Base-by-base conservation (phyloP, 257 asterid genomes). In the Misopates orontium region DNA sequence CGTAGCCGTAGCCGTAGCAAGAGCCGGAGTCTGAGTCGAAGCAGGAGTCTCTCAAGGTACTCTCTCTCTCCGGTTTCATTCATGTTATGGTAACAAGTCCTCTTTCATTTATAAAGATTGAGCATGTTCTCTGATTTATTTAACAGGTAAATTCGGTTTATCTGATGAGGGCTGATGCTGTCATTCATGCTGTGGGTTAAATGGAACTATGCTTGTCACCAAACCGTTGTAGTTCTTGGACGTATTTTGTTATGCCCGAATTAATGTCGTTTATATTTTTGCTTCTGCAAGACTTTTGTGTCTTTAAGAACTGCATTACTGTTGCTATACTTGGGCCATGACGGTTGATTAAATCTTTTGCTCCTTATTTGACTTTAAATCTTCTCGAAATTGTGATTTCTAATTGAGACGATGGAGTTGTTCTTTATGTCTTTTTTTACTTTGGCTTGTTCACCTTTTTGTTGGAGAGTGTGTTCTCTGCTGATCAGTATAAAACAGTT, bases 31-130 rank as follows among this genome's bases (percentile, higher is more conserved):
- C 66, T 66, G 67, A 89, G 97, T 61, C 62, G 78, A 22, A 89
- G 98, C 87, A 79, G 86, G 82, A 88, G 89, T 64, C 79, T 71
- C 31, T 85, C 95, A 71, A 80, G 95, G 97, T 93, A 60, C 49
- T 68, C 8, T 21, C 66, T 67, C 24, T 66, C 60, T 25, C 69
- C 25, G 20, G n/a, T n/a, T n/a, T n/a, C n/a, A n/a, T n/a, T n/a
- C n/a, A n/a, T n/a, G n/a, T n/a, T n/a, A n/a, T n/a, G n/a, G n/a
- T n/a, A n/a, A n/a, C n/a, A n/a, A n/a, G n/a, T 22, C 52, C 45
- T 51, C 4, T 8, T n/a, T 65, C 47, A 28, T 28, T 2, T 28
- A 28, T 2, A 57, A 9, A 19, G 23, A 16, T 39, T 47, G n/a
- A 4, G 4, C 15, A 23, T 48, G 23, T 8, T 23, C 23, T n/a